Base-by-base conservation (phyloP, 257 asterid species). In the Penstemon davidsonii region DNA sequence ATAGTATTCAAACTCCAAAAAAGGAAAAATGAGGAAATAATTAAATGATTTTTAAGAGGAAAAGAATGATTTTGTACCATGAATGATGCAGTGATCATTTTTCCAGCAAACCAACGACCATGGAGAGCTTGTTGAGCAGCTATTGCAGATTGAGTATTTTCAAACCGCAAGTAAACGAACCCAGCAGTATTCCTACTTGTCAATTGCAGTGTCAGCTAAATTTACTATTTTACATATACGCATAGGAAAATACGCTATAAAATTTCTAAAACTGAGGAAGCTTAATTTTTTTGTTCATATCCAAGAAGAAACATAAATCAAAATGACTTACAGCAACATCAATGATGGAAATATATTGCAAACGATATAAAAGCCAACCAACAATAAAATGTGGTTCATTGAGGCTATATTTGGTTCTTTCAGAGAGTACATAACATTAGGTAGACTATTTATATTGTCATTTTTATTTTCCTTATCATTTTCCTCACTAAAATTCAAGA, bases 81-180 rank as follows among this genome's bases (percentile, higher is more conserved):
- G 80, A 70, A 88, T 25, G 86, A 73, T n/a, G 96, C 89, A 6
- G 91, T 84, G 66, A 88, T 86, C 93, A 86, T 86, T 75, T 86
- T 88, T 65, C 91, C 89, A 53, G 93, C 89, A 78, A 86, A 86
- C 96, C 96, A 88, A 77, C 93, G 73, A 62, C 93, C 93, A 60
- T 88, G 91, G 67, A 88, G 89, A 6, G 88, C 91, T 0, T 72
- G 86, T 43, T 86, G 93, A 49, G 96, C 94, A 57, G 78, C 81
- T 41, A 79, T 7, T 53, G 96, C 85, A 45, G 89, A 53, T 78
- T 80, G 77, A 33, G 81, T 64, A 60, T 72, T 69, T 72, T 84
- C 88, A 74, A 85, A 88, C 78, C 86, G 81, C 73, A 88, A 74
- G 81, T 84, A 88, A 50, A 88, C 92, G 55, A 76, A 79, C 53